A percentile compares a stretch with the other conserved stretches of the same genome.
Conservation (phyloP, 2,329 filamentous ascomycete species). For the Pseudopyricularia cyperi region DNA sequence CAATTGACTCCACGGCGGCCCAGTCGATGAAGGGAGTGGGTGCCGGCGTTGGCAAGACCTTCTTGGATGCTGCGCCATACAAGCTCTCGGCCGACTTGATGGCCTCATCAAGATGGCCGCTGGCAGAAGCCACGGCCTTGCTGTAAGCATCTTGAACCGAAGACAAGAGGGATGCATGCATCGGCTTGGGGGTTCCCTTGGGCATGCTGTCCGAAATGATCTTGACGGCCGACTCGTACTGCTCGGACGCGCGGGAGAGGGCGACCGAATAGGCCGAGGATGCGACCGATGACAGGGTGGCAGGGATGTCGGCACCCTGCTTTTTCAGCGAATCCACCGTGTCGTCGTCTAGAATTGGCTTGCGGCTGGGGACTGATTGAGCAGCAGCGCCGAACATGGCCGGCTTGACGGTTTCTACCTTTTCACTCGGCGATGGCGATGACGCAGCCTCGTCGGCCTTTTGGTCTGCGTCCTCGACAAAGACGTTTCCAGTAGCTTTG, state of each 20-base stretch:
- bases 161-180: constrained; percentile 55
- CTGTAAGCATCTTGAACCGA: constrained; percentile 59
- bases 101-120: constrained; percentile 41
- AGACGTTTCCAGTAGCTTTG: background rate
- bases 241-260: constrained; percentile 50
- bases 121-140: constrained; percentile 49
- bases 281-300: constrained; percentile 11
- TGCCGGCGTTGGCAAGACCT: constrained; percentile 15
- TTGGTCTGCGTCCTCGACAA: constrained; percentile 8
- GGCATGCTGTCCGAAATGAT: constrained; percentile 50
- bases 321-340: constrained; percentile 21
- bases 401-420: constrained; percentile 24
- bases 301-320: constrained; percentile 15
- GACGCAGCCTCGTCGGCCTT: constrained; percentile 7
- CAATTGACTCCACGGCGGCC: constrained; percentile 43
- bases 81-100: constrained; percentile 35
- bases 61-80: constrained; percentile 32
- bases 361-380: constrained; percentile 31
- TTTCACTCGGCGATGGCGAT: constrained; percentile 12
- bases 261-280: constrained; percentile 48
- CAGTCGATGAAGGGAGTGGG: constrained; percentile 29
- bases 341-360: constrained; percentile 37
- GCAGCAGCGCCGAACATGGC: constrained; percentile 37
- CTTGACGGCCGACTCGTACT: constrained; percentile 56
- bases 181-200: constrained; percentile 54